These are phyloP conservation scores for Cicer arietinum DNA, from an alignment of 306 rosid species.

Conservation along the genomic window DNA sequence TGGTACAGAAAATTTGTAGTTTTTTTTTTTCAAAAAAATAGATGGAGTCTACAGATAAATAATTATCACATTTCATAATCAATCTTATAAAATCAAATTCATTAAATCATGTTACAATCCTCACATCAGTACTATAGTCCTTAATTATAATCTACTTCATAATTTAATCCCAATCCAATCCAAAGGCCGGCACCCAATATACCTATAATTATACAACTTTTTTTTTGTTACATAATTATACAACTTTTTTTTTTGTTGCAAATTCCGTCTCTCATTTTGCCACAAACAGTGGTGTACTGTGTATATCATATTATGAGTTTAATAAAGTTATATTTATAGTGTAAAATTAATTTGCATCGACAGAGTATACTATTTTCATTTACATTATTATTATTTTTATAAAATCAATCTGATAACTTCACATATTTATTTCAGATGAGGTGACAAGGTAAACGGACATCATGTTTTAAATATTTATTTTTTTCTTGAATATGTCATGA, in stretches of 20 bases:
- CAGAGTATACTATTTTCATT: no score
- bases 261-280: slow-evolving; percentile 13
- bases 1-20: no score
- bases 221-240: no score
- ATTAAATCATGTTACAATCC: not conserved
- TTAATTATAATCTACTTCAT: not conserved
- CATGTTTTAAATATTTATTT: not conserved
- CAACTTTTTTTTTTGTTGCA: not conserved
- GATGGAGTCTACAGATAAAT: not conserved
- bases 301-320: not conserved
- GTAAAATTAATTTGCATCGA: no score
- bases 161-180: slow-evolving; percentile 12
- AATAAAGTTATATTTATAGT: no score
- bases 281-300: not conserved
- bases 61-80: not conserved
- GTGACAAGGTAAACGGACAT: not conserved
- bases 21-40: no score
- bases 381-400: not conserved
- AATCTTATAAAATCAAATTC: not conserved
- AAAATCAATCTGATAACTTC: slow-evolving; percentile 3
- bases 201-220: not conserved
- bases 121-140: not conserved
- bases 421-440: not conserved
- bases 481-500: not conserved
- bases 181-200: slow-evolving; percentile 33